Conservation (phyloP, 169 alveolate species). For the Cryptosporidium sp. region DNA sequence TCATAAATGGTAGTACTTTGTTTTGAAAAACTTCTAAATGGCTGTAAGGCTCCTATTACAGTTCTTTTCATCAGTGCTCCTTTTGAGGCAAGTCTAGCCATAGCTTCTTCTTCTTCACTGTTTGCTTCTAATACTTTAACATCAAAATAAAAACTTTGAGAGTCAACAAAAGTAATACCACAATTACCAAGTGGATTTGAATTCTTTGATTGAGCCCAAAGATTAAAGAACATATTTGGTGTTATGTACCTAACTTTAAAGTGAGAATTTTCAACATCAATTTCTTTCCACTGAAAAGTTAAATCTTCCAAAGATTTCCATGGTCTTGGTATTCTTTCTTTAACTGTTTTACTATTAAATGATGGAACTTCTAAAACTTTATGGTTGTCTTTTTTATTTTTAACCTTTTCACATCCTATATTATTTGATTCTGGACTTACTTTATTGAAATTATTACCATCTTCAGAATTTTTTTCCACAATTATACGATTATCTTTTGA, state of each 20-base stretch:
- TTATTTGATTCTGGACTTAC: background rate
- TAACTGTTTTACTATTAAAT: slow-evolving; percentile 18
- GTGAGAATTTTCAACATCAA: slow-evolving; percentile 14
- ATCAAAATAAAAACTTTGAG: slow-evolving; percentile 64
- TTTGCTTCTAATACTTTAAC: slow-evolving; percentile 63
- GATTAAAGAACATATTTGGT: slow-evolving; percentile 57
- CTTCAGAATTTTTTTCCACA: background rate
- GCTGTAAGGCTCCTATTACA: slow-evolving; percentile 69
- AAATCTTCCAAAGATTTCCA: slow-evolving; percentile 44
- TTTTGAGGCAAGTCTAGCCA: slow-evolving; percentile 66
- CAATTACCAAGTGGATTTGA: slow-evolving; percentile 64
- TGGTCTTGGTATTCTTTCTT: slow-evolving; percentile 56
- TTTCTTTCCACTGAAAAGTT: slow-evolving; percentile 50
- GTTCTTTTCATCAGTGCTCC: slow-evolving; percentile 73
- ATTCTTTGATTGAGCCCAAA: slow-evolving; percentile 67
- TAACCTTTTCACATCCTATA: background rate
- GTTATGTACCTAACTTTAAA: slow-evolving; percentile 66
- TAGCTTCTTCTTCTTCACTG: slow-evolving; percentile 55
- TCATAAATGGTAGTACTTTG: slow-evolving; percentile 57
- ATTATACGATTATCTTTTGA: background rate
- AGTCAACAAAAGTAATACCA: slow-evolving; percentile 69
- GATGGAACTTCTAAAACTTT: slow-evolving; percentile 10
- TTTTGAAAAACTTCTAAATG: slow-evolving; percentile 49
- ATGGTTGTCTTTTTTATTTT: background rate
- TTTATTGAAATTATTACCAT: background rate